Conservation (phyloP, 495 filamentous ascomycete species). For the Astrothelium subdiscretum region DNA sequence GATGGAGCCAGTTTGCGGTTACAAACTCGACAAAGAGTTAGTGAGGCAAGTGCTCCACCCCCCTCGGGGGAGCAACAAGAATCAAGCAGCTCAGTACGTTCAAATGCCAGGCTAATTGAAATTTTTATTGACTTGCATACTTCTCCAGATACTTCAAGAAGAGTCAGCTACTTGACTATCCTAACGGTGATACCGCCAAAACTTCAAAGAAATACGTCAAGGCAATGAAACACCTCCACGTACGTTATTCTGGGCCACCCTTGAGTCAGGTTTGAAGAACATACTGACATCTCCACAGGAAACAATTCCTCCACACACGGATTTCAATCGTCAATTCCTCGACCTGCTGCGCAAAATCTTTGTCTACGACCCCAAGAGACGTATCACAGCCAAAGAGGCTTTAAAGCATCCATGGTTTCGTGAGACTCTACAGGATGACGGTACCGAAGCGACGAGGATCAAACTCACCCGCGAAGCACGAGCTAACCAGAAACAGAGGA, state of each 20-base stretch:
- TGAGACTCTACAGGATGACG: constrained; percentile 73
- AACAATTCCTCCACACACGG: constrained; percentile 67
- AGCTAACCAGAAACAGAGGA: not conserved
- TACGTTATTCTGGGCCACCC: constrained; percentile 43
- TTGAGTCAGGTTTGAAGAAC: not conserved
- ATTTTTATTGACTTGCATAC: not conserved
- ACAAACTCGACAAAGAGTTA: constrained; percentile 60
- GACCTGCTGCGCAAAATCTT: constrained; percentile 86
- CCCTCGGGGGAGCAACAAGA: constrained; percentile 52
- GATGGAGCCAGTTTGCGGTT: constrained; percentile 87
- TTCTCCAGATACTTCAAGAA: constrained; percentile 69
- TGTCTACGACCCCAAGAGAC: constrained; percentile 80
- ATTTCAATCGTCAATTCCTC: constrained; percentile 75
- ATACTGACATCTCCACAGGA: constrained; percentile 47
- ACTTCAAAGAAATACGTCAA: constrained; percentile 86
- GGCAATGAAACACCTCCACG: constrained; percentile 80
- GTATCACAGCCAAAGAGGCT: constrained; percentile 86
- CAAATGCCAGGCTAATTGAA: not conserved
- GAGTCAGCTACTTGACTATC: constrained; percentile 61
- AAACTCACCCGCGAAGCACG: constrained; percentile 9
- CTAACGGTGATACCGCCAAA: constrained; percentile 72
- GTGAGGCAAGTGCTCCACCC: constrained; percentile 59
- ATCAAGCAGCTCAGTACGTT: constrained; percentile 72
- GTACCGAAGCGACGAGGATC: constrained; percentile 81
- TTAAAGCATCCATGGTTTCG: constrained; percentile 92